A percentile compares a stretch with the other conserved stretches of the same genome.
Evolutionary conservation across 345 rosid genomes (phyloP).

Genomic region (Eucalyptus lansdowneana): DNA sequence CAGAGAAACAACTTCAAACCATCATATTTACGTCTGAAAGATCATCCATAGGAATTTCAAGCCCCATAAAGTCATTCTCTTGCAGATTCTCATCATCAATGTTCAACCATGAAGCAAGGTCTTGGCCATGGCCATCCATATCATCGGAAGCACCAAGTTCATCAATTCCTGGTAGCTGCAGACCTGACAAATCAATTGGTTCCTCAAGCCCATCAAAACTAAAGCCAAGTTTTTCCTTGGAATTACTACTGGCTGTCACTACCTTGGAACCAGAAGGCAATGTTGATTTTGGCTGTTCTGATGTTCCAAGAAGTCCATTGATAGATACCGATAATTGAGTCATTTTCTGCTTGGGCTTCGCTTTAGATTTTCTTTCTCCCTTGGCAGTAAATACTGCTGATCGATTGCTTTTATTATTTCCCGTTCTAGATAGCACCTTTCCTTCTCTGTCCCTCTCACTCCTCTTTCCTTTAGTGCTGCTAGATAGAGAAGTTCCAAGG

Average conservation of each 20-base stretch:
- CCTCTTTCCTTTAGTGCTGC: conserved; percentile 87
- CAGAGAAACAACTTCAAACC: conserved; percentile 69
- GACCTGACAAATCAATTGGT: conserved; percentile 52
- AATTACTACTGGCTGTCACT: conserved; percentile 22
- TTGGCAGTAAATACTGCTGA: conserved; percentile 56
- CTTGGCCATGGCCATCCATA: conserved; percentile 50
- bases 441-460: conserved; percentile 98
- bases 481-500: conserved; percentile 48
- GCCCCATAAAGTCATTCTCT: conserved; percentile 88
- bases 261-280: conserved; percentile 34
- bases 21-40: conserved; percentile 93
- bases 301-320: conserved; percentile 47
- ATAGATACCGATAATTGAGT: conserved; percentile 69
- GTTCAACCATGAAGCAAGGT: conserved; percentile 88
- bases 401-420: conserved; percentile 68
- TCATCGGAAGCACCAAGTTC: conserved; percentile 46
- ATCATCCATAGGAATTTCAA: conserved; percentile 98
- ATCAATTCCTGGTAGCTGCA: conserved; percentile 62
- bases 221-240: conserved; percentile 39
- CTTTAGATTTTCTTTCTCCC: conserved; percentile 82
- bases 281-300: conserved; percentile 50
- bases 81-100: conserved; percentile 88
- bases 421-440: conserved; percentile 52
- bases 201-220: conserved; percentile 59
- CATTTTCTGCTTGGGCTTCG: conserved; percentile 88